A percentile compares a stretch with the other conserved stretches of the same genome.
These are phyloP conservation scores for Cryptosporidium andersoni DNA, from an alignment of 169 alveolate species.

Conservation along the genomic window DNA sequence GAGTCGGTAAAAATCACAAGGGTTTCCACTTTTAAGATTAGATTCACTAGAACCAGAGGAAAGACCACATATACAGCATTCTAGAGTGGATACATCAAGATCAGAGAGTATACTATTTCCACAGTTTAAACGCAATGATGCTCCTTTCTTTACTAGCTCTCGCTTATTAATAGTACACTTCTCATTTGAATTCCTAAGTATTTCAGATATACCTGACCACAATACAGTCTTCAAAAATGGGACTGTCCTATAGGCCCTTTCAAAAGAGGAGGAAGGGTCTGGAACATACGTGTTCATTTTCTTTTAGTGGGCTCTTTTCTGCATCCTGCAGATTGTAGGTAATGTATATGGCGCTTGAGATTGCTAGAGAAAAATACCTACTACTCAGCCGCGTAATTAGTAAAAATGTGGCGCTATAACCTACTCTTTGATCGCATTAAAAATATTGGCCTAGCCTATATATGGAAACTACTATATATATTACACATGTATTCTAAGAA, in stretches of 20 bases:
- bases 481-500: too few relatives aligned
- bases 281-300: conserved; percentile 28
- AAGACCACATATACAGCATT: conserved; percentile 34
- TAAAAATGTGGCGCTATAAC: too few relatives aligned
- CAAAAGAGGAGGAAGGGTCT: conserved; percentile 56
- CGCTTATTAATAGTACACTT: conserved; percentile 11
- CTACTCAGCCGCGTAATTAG: too few relatives aligned
- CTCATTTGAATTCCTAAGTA: conserved; percentile 34
- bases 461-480: too few relatives aligned
- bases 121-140: conserved; percentile 11
- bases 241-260: conserved; percentile 63
- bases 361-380: not conserved
- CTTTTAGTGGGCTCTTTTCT: not conserved
- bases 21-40: conserved; percentile 23
- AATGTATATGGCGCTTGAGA: conserved; percentile 23
- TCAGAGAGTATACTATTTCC: conserved; percentile 60
- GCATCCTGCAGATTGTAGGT: not conserved
- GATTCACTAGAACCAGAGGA: conserved; percentile 35
- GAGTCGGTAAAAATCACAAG: not conserved
- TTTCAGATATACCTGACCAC: conserved; percentile 56
- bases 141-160: conserved; percentile 11
- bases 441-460: too few relatives aligned
- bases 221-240: conserved; percentile 53
- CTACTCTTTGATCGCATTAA: too few relatives aligned
- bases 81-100: conserved; percentile 40